Percentiles rank a stretch among this genome's conserved stretches.
Conservation (phyloP, 176 grass and related monocot genomes). For the Chrysopogon serrulatus region DNA sequence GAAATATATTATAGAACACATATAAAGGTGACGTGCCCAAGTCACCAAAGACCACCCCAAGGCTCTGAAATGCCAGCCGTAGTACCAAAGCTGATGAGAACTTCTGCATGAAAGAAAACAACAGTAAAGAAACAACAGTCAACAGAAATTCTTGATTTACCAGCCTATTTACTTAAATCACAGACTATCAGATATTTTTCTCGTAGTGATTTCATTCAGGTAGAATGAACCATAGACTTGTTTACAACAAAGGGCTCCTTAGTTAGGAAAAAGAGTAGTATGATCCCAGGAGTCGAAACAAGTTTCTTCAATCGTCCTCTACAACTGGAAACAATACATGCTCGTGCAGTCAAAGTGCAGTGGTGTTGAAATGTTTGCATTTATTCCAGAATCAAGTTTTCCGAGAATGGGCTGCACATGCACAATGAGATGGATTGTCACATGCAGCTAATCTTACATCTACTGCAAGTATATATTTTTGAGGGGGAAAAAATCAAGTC, state of each 20-base stretch:
- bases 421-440: neutral
- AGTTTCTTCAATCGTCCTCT: neutral
- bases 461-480: neutral
- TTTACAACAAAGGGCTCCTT: neutral
- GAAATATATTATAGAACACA: slow-evolving; percentile 93
- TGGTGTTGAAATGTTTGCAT: neutral
- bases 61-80: slow-evolving; percentile 92
- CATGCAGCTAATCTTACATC: slow-evolving; percentile 6
- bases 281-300: neutral
- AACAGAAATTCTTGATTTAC: slow-evolving; percentile 12
- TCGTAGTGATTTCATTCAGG: neutral
- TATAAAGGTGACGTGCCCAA: slow-evolving; percentile 92
- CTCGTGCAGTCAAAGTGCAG: neutral
- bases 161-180: neutral
- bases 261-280: neutral
- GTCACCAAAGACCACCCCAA: slow-evolving; percentile 98
- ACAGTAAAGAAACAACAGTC: slow-evolving; percentile 11
- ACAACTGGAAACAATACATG: neutral
- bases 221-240: neutral
- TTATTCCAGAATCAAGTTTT: neutral
- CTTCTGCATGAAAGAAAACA: slow-evolving; percentile 65
- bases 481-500: neutral
- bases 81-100: slow-evolving; percentile 62
- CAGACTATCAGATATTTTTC: neutral
- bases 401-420: neutral